Conservation (phyloP, 352 stramenopile genomes). For the Globisporangium uncinulatum region DNA sequence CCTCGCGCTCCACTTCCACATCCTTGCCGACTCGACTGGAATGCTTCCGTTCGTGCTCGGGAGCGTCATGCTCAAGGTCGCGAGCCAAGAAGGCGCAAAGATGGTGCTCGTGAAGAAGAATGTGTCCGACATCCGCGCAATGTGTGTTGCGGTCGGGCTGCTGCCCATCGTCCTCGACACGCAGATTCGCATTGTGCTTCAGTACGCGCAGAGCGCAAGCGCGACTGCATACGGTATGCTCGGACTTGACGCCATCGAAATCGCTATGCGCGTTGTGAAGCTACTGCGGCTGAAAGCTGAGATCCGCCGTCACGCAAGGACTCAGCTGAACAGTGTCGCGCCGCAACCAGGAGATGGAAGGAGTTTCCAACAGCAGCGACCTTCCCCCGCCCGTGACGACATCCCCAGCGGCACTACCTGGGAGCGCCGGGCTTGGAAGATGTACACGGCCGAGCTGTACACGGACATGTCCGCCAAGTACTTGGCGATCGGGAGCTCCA, state of each 20-base stretch:
- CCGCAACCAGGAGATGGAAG: neutral
- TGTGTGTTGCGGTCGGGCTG: slow-evolving; percentile 29
- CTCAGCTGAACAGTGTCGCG: slow-evolving; percentile 16
- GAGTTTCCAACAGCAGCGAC: neutral
- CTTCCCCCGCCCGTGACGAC: neutral
- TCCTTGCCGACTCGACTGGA: neutral
- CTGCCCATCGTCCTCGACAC: slow-evolving; percentile 40
- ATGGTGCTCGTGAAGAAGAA: slow-evolving; percentile 18
- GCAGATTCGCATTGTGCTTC: slow-evolving; percentile 28
- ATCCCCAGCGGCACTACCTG: neutral
- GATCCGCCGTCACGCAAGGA: slow-evolving; percentile 23
- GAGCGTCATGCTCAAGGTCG: slow-evolving; percentile 29
- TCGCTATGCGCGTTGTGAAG: slow-evolving; percentile 20
- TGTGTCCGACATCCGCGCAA: slow-evolving; percentile 31
- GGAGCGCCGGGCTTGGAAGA: slow-evolving; percentile 4
- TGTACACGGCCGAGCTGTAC: slow-evolving; percentile 23
- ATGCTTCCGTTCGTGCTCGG: slow-evolving; percentile 14
- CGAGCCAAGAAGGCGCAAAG: slow-evolving; percentile 27
- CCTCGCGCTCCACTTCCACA: slow-evolving; percentile 33
- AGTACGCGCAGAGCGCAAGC: slow-evolving; percentile 17
- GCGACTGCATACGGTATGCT: slow-evolving; percentile 19
- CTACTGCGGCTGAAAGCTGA: slow-evolving; percentile 5
- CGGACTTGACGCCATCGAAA: slow-evolving; percentile 20
- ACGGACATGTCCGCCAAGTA: slow-evolving; percentile 52
- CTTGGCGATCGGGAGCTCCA: slow-evolving; percentile 36